A percentile compares a stretch with the other conserved stretches of the same genome.
phyloP scores from a whole-genome alignment of 148 eudicot species.

The Suaeda aralocaspica region DNA sequence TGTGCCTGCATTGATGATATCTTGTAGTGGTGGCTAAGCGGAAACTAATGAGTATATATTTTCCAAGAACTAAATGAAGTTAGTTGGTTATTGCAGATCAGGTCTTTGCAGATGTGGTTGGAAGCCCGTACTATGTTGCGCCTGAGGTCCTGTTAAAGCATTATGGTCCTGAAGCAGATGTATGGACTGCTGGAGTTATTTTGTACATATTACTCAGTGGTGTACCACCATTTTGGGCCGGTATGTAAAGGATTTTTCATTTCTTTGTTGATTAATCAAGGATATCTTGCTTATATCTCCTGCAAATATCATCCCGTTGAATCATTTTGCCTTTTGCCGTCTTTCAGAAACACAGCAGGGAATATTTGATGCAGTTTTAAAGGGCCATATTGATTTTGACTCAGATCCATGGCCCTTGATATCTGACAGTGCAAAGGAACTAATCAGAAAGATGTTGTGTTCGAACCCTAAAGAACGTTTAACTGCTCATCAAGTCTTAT shows the following conservation, averaged over 20 bases:
- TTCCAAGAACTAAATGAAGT: slow-evolving; percentile 7
- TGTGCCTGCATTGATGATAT: slow-evolving; percentile 1
- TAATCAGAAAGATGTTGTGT: slow-evolving; percentile 82
- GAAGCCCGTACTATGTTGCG: slow-evolving; percentile 98
- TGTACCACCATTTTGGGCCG: slow-evolving; percentile 99
- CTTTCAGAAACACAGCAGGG: slow-evolving; percentile 93
- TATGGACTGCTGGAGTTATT: slow-evolving; percentile 99
- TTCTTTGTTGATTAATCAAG: no score
- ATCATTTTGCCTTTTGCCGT: slow-evolving; percentile 10
- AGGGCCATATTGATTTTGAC: slow-evolving; percentile 87
- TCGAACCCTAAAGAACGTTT: slow-evolving; percentile 60
- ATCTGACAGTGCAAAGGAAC: slow-evolving; percentile 93
- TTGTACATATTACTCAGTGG: slow-evolving; percentile 93
- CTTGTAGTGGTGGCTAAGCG: not conserved
- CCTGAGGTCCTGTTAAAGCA: slow-evolving; percentile 96
- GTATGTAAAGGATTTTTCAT: slow-evolving; percentile 31
- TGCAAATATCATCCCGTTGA: not conserved
- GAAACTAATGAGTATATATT: not conserved
- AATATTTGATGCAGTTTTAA: slow-evolving; percentile 91
- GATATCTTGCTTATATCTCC: not conserved
- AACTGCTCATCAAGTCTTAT: slow-evolving; percentile 92
- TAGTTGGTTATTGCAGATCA: slow-evolving; percentile 58
- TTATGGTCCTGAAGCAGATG: slow-evolving; percentile 97
- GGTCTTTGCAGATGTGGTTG: slow-evolving; percentile 87
- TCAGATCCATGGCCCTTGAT: slow-evolving; percentile 95